Percentiles rank a stretch among this genome's conserved stretches.
These are phyloP conservation scores for Cyberlindnera japonica DNA, from an alignment of 805 yeast genomes.

Conservation along the genomic window DNA sequence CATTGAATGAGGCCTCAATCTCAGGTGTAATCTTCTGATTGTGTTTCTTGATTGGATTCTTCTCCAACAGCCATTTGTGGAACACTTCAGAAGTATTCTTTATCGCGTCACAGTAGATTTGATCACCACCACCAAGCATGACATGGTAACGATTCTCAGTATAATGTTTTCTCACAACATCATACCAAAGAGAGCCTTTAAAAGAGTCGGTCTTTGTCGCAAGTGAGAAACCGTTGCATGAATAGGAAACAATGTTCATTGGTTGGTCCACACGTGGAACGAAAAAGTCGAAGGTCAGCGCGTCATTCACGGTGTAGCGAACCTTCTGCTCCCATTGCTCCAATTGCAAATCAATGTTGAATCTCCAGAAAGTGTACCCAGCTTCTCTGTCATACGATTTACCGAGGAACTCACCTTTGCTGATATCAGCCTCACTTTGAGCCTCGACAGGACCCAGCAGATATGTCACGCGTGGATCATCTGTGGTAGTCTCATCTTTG, in stretches of 20 bases:
- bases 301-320: slow-evolving; percentile 55
- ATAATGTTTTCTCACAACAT: slow-evolving; percentile 68
- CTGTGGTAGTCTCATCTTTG: slow-evolving; percentile 30
- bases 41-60: slow-evolving; percentile 44
- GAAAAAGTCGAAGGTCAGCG: slow-evolving; percentile 55
- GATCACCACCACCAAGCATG: slow-evolving; percentile 98
- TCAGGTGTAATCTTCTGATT: slow-evolving; percentile 43
- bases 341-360: slow-evolving; percentile 48
- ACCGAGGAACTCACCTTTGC: slow-evolving; percentile 45
- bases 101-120: slow-evolving; percentile 82
- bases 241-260: slow-evolving; percentile 78
- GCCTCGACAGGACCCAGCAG: slow-evolving; percentile 29
- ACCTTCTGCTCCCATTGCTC: slow-evolving; percentile 53
- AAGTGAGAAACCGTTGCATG: slow-evolving; percentile 89
- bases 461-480: slow-evolving; percentile 31
- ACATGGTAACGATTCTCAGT: slow-evolving; percentile 69
- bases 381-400: slow-evolving; percentile 39
- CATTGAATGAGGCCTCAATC: slow-evolving; percentile 50
- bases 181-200: slow-evolving; percentile 81
- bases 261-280: slow-evolving; percentile 61
- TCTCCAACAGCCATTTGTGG: slow-evolving; percentile 59
- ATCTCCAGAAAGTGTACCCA: slow-evolving; percentile 64
- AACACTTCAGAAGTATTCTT: slow-evolving; percentile 52
- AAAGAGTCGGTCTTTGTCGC: slow-evolving; percentile 62
- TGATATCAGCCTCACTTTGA: slow-evolving; percentile 10